Evolutionary conservation across 805 yeast species (phyloP), one percentile per base, ranked within the genome.

Genomic region (Ogataea kodamae): DNA sequence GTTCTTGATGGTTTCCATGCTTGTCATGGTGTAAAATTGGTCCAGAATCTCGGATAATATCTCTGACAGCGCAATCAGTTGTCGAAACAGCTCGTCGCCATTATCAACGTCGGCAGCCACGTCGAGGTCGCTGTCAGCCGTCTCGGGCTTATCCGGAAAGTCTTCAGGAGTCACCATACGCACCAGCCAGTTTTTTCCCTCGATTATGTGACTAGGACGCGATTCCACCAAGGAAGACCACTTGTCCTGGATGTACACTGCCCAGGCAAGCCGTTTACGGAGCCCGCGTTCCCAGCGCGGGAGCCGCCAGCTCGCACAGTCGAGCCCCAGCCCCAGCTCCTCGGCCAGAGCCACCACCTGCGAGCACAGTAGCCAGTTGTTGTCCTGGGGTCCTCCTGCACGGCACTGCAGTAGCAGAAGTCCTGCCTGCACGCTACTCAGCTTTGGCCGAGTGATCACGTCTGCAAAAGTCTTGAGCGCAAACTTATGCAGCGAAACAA

Each of bases 241-340:
- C 54, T 89, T 87, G 52, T 88, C 96, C 57, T 88, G 95, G 32
- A 83, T 67, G 68, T 77, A 90, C 1, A 88, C 92, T 0, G 97
- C 97, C 97, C 98, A 90, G 1, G 97, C 95, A 30, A 90, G 61
- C 39, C 97, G 68, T 48, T 86, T 74, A 33, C 98, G 69, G 30
- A 90, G 62, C 5, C 95, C 94, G 31, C 95, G 69, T 54, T 90
- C 98, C 97, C 97, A 92, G 48, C 81, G 80, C 0, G 97, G 97
- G 21, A 90, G 62, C 50, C 83, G 79, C 98, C 98, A 90, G 44
- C 72, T 74, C 37, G 81, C 78, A 50, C 97, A 89, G 52, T 89
- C 90, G n/a, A 86, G 67, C 0, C 96, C 95, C 8, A 90, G 64
- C 0, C 97, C 97, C 11, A 90, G 64, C 47, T 90, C 95, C 58